Conservation (phyloP, 1,139 yeast species). For the Pneumocystis oryctolagi region DNA sequence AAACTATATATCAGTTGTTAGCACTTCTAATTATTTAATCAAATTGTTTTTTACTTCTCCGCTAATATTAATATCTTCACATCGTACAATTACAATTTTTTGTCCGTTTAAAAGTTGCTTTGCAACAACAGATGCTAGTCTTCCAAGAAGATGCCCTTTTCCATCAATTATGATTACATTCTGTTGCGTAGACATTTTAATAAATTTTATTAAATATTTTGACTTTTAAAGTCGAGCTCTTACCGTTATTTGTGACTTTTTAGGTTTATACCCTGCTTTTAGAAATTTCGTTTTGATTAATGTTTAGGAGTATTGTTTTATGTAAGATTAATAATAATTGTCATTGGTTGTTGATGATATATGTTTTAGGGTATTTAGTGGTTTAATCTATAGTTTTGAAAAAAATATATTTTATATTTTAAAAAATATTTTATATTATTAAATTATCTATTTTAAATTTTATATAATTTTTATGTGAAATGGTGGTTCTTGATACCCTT, state of each 20-base stretch:
- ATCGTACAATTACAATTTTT: conserved; percentile 93
- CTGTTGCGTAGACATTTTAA: neutral
- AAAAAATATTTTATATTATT: neutral
- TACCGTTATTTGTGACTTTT: neutral
- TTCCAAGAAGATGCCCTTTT: conserved; percentile 99
- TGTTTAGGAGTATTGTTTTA: too few species aligned
- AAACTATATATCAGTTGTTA: conserved; percentile 27
- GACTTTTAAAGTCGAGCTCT: neutral
- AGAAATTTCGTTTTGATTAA: too few species aligned
- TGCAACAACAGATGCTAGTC: conserved; percentile 97
- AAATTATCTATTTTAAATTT: neutral
- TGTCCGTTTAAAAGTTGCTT: conserved; percentile 97
- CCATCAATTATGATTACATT: conserved; percentile 25
- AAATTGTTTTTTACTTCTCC: conserved; percentile 42
- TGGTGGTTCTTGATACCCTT: neutral
- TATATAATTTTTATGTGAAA: neutral
- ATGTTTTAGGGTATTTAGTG: neutral
- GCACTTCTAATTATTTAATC: neutral
- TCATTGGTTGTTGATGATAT: too few species aligned
- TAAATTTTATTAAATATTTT: neutral
- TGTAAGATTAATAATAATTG: too few species aligned
- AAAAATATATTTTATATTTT: neutral
- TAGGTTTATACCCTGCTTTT: neutral
- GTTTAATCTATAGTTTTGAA: neutral
- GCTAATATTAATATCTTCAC: conserved; percentile 95